phyloP scores from a whole-genome alignment of 352 stramenopile genomes.

The Pythium dissimile region DNA sequence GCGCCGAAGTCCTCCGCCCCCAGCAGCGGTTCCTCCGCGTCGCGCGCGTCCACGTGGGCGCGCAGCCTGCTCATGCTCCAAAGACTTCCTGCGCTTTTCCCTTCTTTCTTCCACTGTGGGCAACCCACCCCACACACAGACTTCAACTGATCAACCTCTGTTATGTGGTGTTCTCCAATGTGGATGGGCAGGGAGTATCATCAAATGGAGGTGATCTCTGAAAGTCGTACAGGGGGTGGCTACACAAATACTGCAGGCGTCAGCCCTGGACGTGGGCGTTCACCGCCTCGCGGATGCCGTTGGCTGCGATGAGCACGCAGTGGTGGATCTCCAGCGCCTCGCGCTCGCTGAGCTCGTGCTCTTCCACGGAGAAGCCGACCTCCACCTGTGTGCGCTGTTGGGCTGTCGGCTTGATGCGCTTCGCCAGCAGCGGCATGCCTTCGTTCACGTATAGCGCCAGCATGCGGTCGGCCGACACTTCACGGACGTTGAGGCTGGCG shows the following conservation, averaged over 20 bases:
- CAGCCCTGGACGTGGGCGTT: background rate
- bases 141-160: conserved; percentile 16
- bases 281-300: conserved; percentile 52
- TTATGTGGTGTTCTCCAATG: conserved; percentile 8
- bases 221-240: too few relatives aligned
- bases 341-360: conserved; percentile 27
- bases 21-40: conserved; percentile 19
- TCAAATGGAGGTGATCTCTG: conserved; percentile 3
- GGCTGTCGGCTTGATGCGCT: conserved; percentile 29
- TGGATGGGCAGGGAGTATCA: background rate
- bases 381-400: conserved; percentile 32
- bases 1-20: background rate
- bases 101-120: background rate
- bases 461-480: conserved; percentile 57
- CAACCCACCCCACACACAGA: too few relatives aligned
- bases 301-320: conserved; percentile 46
- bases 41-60: conserved; percentile 12
- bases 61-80: conserved; percentile 3
- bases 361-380: conserved; percentile 15
- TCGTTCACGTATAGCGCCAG: conserved; percentile 42
- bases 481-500: conserved; percentile 66
- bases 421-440: conserved; percentile 31
- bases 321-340: conserved; percentile 32
- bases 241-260: background rate
- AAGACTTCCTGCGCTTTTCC: too few relatives aligned